Conservation (phyloP, 1,139 yeast species). For the Candida sojae region DNA sequence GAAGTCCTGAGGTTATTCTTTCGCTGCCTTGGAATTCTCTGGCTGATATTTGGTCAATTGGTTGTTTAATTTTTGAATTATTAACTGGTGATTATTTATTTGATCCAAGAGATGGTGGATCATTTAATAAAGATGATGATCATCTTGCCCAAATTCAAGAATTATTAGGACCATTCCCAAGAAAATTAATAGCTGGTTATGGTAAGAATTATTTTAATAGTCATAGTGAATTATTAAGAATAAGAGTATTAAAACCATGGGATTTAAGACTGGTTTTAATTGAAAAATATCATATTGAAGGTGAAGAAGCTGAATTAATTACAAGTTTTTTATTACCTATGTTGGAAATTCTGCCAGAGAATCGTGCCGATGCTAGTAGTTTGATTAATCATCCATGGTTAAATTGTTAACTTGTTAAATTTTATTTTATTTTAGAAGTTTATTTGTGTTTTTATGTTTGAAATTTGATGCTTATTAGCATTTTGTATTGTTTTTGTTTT, state of each 20-base stretch:
- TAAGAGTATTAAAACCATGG: slow-evolving; percentile 70
- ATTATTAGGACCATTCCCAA: slow-evolving; percentile 60
- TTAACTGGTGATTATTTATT: slow-evolving; percentile 84
- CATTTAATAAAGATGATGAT: slow-evolving; percentile 76
- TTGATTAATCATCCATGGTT: slow-evolving; percentile 81
- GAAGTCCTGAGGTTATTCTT: slow-evolving; percentile 75
- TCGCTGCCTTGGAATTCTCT: slow-evolving; percentile 81
- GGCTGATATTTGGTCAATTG: slow-evolving; percentile 83
- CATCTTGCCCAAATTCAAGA: slow-evolving; percentile 83
- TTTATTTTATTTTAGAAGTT: neutral
- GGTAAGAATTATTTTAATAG: slow-evolving; percentile 42
- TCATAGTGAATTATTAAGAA: slow-evolving; percentile 43
- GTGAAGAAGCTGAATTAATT: slow-evolving; percentile 29
- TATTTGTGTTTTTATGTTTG: neutral
- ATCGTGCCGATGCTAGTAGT: slow-evolving; percentile 81
- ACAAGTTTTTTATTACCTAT: slow-evolving; percentile 70
- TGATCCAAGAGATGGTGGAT: slow-evolving; percentile 71
- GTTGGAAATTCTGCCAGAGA: slow-evolving; percentile 69
- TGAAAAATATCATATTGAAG: slow-evolving; percentile 53
- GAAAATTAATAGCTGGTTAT: slow-evolving; percentile 43
- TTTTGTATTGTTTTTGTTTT: neutral
- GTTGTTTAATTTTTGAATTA: slow-evolving; percentile 78
- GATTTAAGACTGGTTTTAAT: slow-evolving; percentile 61
- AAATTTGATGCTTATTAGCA: no score
- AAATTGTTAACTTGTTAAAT: slow-evolving; percentile 8